Evolutionary conservation across 176 grass and related monocot species (phyloP).

Genomic region (Ananas comosus): DNA sequence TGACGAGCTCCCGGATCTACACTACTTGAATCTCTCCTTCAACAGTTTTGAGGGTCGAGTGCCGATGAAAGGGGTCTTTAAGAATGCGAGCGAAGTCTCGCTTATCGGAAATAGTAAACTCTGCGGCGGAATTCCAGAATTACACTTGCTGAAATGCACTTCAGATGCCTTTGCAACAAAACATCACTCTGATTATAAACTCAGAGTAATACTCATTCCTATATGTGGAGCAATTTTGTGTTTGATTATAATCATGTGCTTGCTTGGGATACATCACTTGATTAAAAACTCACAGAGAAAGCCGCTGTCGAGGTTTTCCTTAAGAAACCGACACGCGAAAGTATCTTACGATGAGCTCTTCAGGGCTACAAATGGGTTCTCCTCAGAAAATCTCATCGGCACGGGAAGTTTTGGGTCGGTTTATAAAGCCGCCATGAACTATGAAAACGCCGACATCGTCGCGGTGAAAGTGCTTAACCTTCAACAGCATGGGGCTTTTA

Average conservation of each 20-base stretch:
- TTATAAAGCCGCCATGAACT: constrained; percentile 30
- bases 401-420: constrained; percentile 28
- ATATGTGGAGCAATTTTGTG: constrained; percentile 7
- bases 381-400: constrained; percentile 31
- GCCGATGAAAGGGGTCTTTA: constrained; percentile 31
- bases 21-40: constrained; percentile 18
- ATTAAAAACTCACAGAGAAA: neutral
- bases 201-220: constrained; percentile 11
- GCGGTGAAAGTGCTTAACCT: constrained; percentile 50
- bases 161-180: constrained; percentile 1
- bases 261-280: neutral
- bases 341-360: constrained; percentile 39
- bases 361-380: constrained; percentile 41
- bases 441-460: constrained; percentile 15
- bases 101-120: constrained; percentile 23
- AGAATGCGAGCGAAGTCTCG: constrained; percentile 15
- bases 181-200: neutral
- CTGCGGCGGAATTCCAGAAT: constrained; percentile 34
- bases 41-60: constrained; percentile 36
- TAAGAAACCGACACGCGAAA: constrained; percentile 5
- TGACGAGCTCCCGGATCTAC: neutral
- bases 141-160: constrained; percentile 30
- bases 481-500: constrained; percentile 27
- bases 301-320: neutral
- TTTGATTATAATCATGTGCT: constrained; percentile 4